Evolutionary conservation across 2,329 filamentous ascomycete genomes (phyloP).

Genomic region (Metarhizium sp.): DNA sequence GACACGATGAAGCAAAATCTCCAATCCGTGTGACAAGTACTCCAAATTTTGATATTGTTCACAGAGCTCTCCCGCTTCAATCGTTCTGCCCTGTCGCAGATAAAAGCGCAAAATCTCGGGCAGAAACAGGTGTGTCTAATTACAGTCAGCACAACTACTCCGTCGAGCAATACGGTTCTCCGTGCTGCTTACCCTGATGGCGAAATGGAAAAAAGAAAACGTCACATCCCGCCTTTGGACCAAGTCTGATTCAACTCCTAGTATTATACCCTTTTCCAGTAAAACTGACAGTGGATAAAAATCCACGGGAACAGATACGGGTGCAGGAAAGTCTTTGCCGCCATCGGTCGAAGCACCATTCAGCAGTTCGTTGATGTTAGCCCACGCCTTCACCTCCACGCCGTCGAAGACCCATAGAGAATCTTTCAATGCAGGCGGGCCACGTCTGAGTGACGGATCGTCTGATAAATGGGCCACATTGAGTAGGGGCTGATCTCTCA

Average conservation of each 20-base stretch:
- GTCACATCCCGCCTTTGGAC: conserved; percentile 87
- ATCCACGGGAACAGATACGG: conserved; percentile 75
- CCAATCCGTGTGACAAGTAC: conserved; percentile 88
- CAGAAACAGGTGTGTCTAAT: conserved; percentile 81
- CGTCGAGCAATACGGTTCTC: not conserved
- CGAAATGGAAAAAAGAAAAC: conserved; percentile 83
- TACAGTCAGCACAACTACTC: not conserved
- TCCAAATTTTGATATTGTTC: conserved; percentile 78
- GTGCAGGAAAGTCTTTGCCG: conserved; percentile 59
- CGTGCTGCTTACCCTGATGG: conserved; percentile 60
- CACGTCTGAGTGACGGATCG: conserved; percentile 14
- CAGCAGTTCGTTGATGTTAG: conserved; percentile 77
- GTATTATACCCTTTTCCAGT: conserved; percentile 78
- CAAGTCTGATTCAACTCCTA: conserved; percentile 86
- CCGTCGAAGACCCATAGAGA: conserved; percentile 96
- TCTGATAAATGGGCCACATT: conserved; percentile 20
- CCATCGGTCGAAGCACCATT: conserved; percentile 57
- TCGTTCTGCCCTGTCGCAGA: conserved; percentile 64
- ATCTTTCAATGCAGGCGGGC: conserved; percentile 54
- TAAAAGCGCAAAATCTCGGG: conserved; percentile 79
- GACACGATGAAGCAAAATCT: conserved; percentile 85
- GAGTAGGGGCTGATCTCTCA: conserved; percentile 66
- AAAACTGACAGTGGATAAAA: conserved; percentile 90
- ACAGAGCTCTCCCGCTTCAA: conserved; percentile 71
- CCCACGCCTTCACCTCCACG: conserved; percentile 76